Conservation (phyloP, 192 early-diverging fungal species). For the Backusella australiensis region DNA sequence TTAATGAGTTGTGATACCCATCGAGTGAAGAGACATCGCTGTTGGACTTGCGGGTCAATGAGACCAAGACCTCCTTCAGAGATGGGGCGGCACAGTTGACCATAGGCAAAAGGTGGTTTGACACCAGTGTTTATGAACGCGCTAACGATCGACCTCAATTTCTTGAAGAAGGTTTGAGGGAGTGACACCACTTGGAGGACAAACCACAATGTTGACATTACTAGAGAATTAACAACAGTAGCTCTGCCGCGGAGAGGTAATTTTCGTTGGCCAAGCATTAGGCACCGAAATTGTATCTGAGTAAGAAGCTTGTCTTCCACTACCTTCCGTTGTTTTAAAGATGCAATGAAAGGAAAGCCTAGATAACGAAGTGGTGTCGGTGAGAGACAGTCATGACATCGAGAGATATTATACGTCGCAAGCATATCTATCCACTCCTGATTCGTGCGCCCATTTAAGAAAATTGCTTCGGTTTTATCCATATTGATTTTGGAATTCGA, state of each 20-base stretch:
- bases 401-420: background rate
- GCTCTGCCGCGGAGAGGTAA: background rate
- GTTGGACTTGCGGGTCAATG: background rate
- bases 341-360: background rate
- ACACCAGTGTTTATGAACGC: too few relatives aligned
- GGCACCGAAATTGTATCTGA: background rate
- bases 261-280: background rate
- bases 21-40: background rate
- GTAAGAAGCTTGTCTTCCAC: background rate
- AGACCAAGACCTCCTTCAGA: background rate
- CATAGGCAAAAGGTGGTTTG: background rate
- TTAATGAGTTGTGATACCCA: background rate
- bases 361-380: background rate
- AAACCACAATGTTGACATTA: background rate
- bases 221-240: background rate
- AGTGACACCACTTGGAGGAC: background rate
- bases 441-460: background rate
- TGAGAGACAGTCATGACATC: background rate
- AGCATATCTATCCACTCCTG: background rate
- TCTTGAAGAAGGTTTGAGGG: background rate
- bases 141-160: too few relatives aligned
- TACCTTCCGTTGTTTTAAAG: background rate
- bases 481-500: background rate
- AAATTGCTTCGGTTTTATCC: background rate
- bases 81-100: background rate